Evolutionary conservation across 306 rosid species (phyloP), one percentile per base, ranked within the genome.

Genomic region (Prunus mongolica): DNA sequence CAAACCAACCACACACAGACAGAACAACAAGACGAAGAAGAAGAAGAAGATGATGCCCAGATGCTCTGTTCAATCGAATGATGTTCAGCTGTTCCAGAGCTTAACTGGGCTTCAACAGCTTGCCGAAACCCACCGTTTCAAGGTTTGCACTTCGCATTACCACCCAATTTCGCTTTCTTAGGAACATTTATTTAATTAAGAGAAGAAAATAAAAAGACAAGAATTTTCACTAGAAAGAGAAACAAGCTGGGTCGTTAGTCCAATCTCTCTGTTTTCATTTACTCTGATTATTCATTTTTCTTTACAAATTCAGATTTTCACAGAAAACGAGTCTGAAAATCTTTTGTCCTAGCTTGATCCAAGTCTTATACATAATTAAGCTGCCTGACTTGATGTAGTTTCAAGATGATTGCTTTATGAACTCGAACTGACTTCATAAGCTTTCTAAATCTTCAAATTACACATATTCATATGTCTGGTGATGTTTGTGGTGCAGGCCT

Each of bases 81-180:
- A 82, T 24, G 74, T 58, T 70, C 83, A 63, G 19, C 67, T 84
- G 38, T 83, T 89, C 75, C 93, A 88, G 77, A 86, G 60, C 84
- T 69, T 91, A 32, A 87, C 69, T 28, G 96, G 96, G 61, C 89
- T 91, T 72, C 93, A 84, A 61, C 88, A 85, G 69, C 89, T 94
- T 66, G 89, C 91, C 65, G 89, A 90, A 81, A 77, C 93, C 16
- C 89, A 79, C 13, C 88, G 79, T 84, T 91, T 83, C 80, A 93
- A 91, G 93, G 98, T 32, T 32, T 6, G 38, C 38, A 5, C 7
- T 80, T 55, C 68, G 74, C 70, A 66, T 27, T 12, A 19, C 63
- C 2, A 4, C 11, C 12, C 12, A 20, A 20, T 24, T 15, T 47
- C 57, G 15, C 2, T 69, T 47, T 10, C 58, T 5, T 16, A 51